These are phyloP conservation scores for Mycena haematopus DNA, from an alignment of 768 basidiomycete species.

Conservation along the genomic window DNA sequence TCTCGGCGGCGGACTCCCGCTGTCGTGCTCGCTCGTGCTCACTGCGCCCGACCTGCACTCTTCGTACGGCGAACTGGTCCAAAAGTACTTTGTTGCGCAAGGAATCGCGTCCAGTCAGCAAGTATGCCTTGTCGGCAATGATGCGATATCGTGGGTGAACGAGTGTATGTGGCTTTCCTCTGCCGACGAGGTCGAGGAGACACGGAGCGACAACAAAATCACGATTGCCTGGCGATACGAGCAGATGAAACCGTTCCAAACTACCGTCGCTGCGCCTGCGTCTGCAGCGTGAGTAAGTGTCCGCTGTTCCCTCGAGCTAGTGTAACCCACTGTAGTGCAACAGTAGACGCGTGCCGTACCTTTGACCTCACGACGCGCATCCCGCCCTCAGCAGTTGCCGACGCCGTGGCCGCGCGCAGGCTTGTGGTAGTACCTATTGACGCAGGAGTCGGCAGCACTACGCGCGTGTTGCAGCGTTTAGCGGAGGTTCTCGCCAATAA, in stretches of 20 bases:
- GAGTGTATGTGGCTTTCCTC: conserved; percentile 79
- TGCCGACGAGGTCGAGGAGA: conserved; percentile 38
- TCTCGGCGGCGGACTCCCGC: conserved; percentile 88
- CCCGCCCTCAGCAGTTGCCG: conserved; percentile 55
- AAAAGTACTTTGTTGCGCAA: conserved; percentile 90
- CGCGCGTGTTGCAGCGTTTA: conserved; percentile 36
- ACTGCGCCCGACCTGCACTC: conserved; percentile 89
- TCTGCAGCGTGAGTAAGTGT: conserved; percentile 41
- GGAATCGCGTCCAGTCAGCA: conserved; percentile 78
- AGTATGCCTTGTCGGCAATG: conserved; percentile 62
- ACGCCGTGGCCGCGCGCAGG: conserved; percentile 46
- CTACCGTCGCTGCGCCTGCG: conserved; percentile 65
- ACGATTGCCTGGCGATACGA: conserved; percentile 99
- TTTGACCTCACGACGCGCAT: conserved; percentile 78
- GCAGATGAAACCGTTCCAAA: conserved; percentile 90
- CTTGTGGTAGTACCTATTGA: conserved; percentile 41
- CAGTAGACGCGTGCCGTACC: conserved; percentile 63
- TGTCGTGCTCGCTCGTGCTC: conserved; percentile 74
- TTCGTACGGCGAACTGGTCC: conserved; percentile 82
- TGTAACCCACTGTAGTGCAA: conserved; percentile 41
- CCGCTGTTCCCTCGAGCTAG: conserved; percentile 25
- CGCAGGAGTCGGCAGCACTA: conserved; percentile 17
- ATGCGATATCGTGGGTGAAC: conserved; percentile 56
- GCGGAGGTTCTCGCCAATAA: conserved; percentile 34
- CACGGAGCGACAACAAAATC: conserved; percentile 62